Base-by-base conservation (phyloP, 257 asterid genomes). In the Solanum corneliomulleri region DNA sequence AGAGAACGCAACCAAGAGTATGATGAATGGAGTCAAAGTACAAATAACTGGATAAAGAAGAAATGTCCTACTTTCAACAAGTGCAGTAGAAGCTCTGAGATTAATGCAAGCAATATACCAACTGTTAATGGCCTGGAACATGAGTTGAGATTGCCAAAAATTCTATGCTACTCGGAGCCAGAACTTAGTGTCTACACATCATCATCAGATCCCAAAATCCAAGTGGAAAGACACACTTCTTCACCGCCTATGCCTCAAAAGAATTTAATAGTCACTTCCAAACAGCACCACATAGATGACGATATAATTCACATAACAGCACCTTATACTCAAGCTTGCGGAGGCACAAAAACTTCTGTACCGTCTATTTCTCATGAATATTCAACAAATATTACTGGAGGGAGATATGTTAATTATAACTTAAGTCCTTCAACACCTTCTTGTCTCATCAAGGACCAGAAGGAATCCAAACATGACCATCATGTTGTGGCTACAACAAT, bases 141-240 rank as follows among this genome's bases (percentile, higher is more conserved):
- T 82, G 91, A 88, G 78, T 33, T 16, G 29, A 89, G 89, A 82
- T 90, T 90, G 86, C 91, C 91, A 18, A 88, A 83, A 87, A 89
- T 89, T 84, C 80, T 72, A 77, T 89, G 93, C 64, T 89, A 47
- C 69, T 52, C 69, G 11, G 69, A 81, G 45, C 37, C 69, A 3
- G 31, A n/a, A 76, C 83, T 76, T 76, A 11, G 83, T 13, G 58
- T 76, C 60, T 42, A 42, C 35, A 42, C 33, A 42, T n/a, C 83
- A 76, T n/a, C 85, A 81, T 25, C 90, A 88, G 18, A 89, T 88
- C 87, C 86, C 90, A 44, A 71, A 35, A 35, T 47, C 8, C 84
- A 72, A 70, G 33, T 74, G 60, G 84, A 44, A 78, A 70, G 41
- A 29, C 64, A 85, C 87, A 31, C 83, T 85, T 85, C 83, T 72